Base-by-base conservation (phyloP, 2,329 filamentous ascomycete species). In the Scedosporium minutisporum region DNA sequence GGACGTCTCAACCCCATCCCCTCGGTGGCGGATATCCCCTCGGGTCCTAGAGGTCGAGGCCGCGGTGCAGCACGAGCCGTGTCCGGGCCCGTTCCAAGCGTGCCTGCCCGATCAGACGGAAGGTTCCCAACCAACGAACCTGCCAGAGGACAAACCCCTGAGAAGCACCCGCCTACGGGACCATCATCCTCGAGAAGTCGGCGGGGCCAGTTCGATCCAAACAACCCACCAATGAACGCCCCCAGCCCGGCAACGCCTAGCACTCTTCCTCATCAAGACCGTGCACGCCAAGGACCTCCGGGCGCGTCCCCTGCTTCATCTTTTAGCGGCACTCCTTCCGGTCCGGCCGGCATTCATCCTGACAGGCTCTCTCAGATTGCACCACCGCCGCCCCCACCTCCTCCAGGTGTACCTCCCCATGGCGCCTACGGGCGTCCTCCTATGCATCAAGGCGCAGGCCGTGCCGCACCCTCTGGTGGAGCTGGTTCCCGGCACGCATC, bases 1-100 rank as follows among this genome's bases (percentile, higher is more conserved):
- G 85, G 85, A 29, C 82, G 85, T 2, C 75, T 88, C 58, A 87
- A 84, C 65, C 74, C 80, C 1, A 78, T 81, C 59, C 75, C 79
- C 58, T 75, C 77, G 25, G 71, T 77, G 38, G 68, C 78, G 71
- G 71, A 76, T 27, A 78, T 74, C 48, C 84, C 84, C 3, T 80
- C 80, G n/a, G 85, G 82, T 1, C 83, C 84, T 16, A 78, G 80
- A 60, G 81, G 77, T 66, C 80, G 78, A 68, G 82, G 77, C 63
- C 76, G 74, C 64, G 78, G 74, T 67, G 72, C 73, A 57, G 69
- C 72, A 55, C 76, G 80, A 68, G 71, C 74, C 51, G 67, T 69
- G 25, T 68, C 73, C 66, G 69, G 71, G 58, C 64, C 69, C 38
- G 65, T 70, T 64, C 76, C 75, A 51, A 73, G 72, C 7, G 70